A percentile compares a stretch with the other conserved stretches of the same genome.
phyloP scores from a whole-genome alignment of 305 asterid species.

The Fraxinus baroniana region DNA sequence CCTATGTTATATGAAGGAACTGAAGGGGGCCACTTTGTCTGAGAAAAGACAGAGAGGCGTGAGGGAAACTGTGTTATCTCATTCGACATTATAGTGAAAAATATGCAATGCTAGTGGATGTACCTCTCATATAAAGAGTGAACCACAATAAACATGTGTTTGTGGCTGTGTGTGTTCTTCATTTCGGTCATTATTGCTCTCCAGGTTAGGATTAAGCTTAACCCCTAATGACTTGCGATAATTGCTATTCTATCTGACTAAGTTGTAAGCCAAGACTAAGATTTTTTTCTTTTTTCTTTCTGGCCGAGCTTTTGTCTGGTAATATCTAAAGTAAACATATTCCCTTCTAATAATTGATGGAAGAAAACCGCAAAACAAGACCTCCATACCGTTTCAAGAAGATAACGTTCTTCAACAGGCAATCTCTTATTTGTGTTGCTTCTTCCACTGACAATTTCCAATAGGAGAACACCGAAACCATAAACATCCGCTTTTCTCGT shows the following conservation, averaged over 20 bases:
- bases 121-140: neutral
- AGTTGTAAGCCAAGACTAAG: neutral
- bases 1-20: neutral
- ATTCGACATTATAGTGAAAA: neutral
- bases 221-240: neutral
- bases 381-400: slow-evolving; percentile 67
- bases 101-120: neutral
- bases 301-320: neutral
- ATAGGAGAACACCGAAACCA: slow-evolving; percentile 78
- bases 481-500: slow-evolving; percentile 87
- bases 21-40: neutral
- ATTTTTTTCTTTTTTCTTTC: neutral
- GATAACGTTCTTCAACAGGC: slow-evolving; percentile 53
- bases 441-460: slow-evolving; percentile 82
- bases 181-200: neutral
- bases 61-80: neutral
- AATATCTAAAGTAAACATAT: neutral
- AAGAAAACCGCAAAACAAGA: slow-evolving; percentile 20
- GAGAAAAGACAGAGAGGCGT: neutral
- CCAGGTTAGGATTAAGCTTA: neutral
- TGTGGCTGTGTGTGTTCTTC: neutral
- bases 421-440: slow-evolving; percentile 61
- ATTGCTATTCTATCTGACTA: neutral
- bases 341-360: neutral
- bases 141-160: neutral